Evolutionary conservation across 495 filamentous ascomycete genomes (phyloP), one percentile per base, ranked within the genome.

Genomic region (Talaromyces trachyspermus): DNA sequence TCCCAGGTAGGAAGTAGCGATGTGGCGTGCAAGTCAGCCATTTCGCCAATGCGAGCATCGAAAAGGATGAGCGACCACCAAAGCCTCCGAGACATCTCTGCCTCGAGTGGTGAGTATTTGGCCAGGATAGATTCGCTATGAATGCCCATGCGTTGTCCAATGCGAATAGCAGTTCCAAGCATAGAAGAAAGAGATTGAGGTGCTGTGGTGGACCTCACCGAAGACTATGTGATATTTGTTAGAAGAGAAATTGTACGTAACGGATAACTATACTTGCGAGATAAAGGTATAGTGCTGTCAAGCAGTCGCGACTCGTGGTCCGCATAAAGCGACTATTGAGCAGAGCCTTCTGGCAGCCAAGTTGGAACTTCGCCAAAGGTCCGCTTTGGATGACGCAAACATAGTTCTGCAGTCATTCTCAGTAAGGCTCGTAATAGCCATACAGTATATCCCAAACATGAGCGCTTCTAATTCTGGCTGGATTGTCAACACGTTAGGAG

Each of bases 241-340:
- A n/a, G n/a, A n/a, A n/a, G n/a, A 57, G 14, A 50, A 48, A 11
- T 20, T 25, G 1, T 15, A 15, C 7, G 27, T 30, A 30, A 30
- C 12, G 27, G 27, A 6, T 30, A 7, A 33, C 37, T 14, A 47
- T 48, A 58, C 71, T 54, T 59, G 81, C 79, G 32, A 81, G 56
- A 50, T 78, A 80, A 3, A 84, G 65, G 53, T 59, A 76, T 17
- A 80, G 70, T 19, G 79, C 79, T 0, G 76, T 79, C 54, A 84
- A 61, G 54, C 68, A 75, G 12, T 79, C 72, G 4, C 67, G 68
- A 60, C 80, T 68, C 12, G 39, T 50, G 0, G 68, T 59, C 14
- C 66, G 64, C 35, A 78, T 51, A 50, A 70, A 66, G 0, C 54
- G 52, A 49, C 61, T 68, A 18, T 72, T 76, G 14, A 67, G 24